These are phyloP conservation scores for Claviceps sp. DNA, from an alignment of 2,329 filamentous ascomycete genomes.

Conservation along the genomic window DNA sequence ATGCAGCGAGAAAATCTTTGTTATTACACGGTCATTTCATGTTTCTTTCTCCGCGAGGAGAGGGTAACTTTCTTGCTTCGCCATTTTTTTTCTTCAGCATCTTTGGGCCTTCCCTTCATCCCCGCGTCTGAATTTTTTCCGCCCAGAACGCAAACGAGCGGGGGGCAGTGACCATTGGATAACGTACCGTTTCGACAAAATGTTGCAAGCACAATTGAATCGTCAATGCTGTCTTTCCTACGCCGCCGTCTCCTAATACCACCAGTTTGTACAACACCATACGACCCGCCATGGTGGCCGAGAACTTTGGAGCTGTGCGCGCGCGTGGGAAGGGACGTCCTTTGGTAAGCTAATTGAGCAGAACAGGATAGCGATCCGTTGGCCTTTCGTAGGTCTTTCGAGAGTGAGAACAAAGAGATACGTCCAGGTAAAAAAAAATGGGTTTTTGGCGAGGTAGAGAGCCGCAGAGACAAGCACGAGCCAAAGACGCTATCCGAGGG, in stretches of 20 bases:
- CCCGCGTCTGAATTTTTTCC: not conserved
- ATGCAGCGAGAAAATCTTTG: not conserved
- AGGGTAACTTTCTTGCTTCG: not conserved
- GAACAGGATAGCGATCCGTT: not conserved
- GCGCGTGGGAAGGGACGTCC: not conserved
- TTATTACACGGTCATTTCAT: slow-evolving; percentile 1
- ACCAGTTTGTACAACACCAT: slow-evolving; percentile 95
- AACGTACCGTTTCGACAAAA: slow-evolving; percentile 80
- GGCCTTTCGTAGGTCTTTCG: not conserved
- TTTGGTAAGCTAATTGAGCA: not conserved
- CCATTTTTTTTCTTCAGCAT: not conserved
- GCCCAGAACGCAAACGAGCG: not conserved
- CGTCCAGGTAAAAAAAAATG: not conserved
- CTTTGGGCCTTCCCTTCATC: not conserved
- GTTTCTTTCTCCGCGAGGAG: not conserved
- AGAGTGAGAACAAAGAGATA: not conserved
- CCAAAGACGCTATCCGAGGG: not conserved
- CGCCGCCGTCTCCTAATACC: slow-evolving; percentile 86
- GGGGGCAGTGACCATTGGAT: not conserved
- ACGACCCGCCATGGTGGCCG: slow-evolving; percentile 63
- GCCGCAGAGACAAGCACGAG: not conserved
- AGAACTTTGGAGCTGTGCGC: not conserved
- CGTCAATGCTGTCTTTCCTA: slow-evolving; percentile 86
- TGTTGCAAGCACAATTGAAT: slow-evolving; percentile 97
- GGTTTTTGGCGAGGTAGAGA: not conserved